Conservation (phyloP, 2,329 filamentous ascomycete species). For the Chaetomium sp. region DNA sequence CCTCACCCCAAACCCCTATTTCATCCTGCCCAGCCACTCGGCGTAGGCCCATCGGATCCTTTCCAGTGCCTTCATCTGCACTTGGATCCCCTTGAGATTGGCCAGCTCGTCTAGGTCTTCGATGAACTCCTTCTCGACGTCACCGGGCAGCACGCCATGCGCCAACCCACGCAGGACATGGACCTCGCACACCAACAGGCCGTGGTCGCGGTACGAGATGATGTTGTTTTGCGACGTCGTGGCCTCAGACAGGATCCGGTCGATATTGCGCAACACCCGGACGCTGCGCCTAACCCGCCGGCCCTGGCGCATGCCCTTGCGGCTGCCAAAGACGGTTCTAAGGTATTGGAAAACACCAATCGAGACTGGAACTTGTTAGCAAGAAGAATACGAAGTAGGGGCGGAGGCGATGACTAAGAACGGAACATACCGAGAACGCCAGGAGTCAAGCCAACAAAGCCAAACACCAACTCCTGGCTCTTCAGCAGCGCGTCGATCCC, state of each 20-base stretch:
- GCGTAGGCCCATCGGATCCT: constrained; percentile 90
- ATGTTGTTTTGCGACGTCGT: constrained; percentile 71
- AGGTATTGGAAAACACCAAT: constrained; percentile 75
- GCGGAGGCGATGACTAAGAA: background rate
- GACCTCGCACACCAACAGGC: constrained; percentile 84
- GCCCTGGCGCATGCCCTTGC: constrained; percentile 66
- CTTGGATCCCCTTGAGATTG: constrained; percentile 76
- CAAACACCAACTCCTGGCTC: constrained; percentile 96
- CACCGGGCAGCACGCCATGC: constrained; percentile 66
- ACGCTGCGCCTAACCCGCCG: constrained; percentile 70
- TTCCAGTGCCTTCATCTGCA: constrained; percentile 77
- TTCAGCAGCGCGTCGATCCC: constrained; percentile 93
- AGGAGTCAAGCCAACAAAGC: constrained; percentile 92
- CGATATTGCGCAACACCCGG: constrained; percentile 82
- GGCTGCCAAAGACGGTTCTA: constrained; percentile 66
- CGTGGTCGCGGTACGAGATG: constrained; percentile 89
- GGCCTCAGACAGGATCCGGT: constrained; percentile 73
- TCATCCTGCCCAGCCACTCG: constrained; percentile 61
- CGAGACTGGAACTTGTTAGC: constrained; percentile 55
- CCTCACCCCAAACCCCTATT: constrained; percentile 7
- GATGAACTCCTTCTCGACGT: constrained; percentile 80
- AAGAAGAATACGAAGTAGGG: too few relatives aligned
- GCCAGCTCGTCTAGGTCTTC: constrained; percentile 86
- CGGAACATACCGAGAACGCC: constrained; percentile 65
- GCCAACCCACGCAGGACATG: constrained; percentile 77